Evolutionary conservation across 2,329 filamentous ascomycete species (phyloP).

Genomic region (Sporothrix mexicana): DNA sequence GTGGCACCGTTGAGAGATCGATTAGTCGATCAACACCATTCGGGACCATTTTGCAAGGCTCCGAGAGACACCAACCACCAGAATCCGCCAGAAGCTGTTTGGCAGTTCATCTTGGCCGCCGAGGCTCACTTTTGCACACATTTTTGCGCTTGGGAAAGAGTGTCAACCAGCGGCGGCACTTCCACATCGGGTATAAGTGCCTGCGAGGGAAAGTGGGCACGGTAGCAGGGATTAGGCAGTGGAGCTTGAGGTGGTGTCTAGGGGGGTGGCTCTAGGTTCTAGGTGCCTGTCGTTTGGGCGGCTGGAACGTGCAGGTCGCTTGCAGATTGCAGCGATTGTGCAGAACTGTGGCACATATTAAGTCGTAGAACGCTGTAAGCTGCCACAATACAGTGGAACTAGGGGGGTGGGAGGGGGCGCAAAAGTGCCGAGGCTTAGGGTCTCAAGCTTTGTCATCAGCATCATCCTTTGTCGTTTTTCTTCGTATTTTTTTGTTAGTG

Average conservation of each 20-base stretch:
- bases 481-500: too few relatives aligned
- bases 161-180: slow-evolving; percentile 25
- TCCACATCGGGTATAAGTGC: slow-evolving; percentile 21
- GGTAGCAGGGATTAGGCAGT: neutral
- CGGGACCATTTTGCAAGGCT: neutral
- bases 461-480: neutral
- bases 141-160: neutral
- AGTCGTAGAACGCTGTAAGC: neutral
- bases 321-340: neutral
- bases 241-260: neutral
- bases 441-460: neutral
- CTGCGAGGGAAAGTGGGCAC: neutral
- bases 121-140: neutral
- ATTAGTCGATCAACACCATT: neutral
- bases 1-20: neutral
- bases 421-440: slow-evolving; percentile 24
- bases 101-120: neutral
- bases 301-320: neutral
- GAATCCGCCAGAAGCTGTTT: neutral
- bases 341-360: neutral
- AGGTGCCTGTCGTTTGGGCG: neutral
- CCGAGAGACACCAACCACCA: too few relatives aligned
- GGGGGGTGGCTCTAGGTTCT: neutral
- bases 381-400: neutral
- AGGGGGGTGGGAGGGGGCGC: neutral